Evolutionary conservation across 2,329 filamentous ascomycete genomes (phyloP), one percentile per base, ranked within the genome.

Genomic region (Colletotrichum tofieldiae): DNA sequence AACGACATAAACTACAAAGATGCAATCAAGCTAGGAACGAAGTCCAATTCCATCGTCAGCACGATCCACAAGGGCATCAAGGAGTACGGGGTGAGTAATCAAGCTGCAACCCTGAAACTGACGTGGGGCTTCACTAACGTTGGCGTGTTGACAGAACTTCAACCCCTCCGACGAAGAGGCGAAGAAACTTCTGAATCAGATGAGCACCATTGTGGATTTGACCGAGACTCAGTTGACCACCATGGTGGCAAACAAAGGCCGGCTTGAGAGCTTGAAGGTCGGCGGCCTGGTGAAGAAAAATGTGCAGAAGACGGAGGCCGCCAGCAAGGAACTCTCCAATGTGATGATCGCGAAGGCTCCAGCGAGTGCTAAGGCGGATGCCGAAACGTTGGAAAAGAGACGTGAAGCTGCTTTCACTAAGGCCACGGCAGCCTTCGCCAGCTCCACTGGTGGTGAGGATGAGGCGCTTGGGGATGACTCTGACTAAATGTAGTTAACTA

Each of bases 281-380:
- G 68, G 56, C 1, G 68, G 68, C 7, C 26, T 67, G 23, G 68
- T 71, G 6, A 71, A 67, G 68, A 71, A 71, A 63, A 71, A 71
- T 47, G 64, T 71, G 3, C 47, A 55, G 41, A 71, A 71, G 26
- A 71, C 68, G 3, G 68, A 71, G 49, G 49, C 6, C 5, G 68
- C 56, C 32, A 67, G 68, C 63, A 71, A 67, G 49, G 68, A 71
- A 20, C 56, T 71, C 11, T 71, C 68, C 0, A 23, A 66, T 5
- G 18, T 67, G 18, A 71, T 71, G 68, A 37, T 67, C 2, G 9
- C 63, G 18, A 71, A 71, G 63, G 68, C 68, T 0, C 68, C 68
- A 0, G 41, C 55, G 18, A 49, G 37, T n/a, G 26, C 55, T 9
- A 71, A 67, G 56, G 41, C 23, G 3, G 63, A 71, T 7, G 63